Base-by-base conservation (phyloP, 257 asterid species). In the Solanum bulbocastanum region DNA sequence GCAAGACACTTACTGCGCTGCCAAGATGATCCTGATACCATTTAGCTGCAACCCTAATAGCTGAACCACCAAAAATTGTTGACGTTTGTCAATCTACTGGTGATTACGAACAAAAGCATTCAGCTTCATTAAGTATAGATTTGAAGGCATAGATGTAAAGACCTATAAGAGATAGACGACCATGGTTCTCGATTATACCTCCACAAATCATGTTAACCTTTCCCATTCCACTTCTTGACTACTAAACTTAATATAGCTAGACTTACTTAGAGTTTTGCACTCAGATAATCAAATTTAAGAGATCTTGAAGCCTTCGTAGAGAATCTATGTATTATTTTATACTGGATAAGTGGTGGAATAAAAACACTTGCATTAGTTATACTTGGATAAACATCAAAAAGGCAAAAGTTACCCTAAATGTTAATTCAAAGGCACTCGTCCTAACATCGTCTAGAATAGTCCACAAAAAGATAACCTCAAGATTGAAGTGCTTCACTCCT, bases 21-120 rank as follows among this genome's bases (percentile, higher is more conserved):
- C 98, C 95, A 25, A 97, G 98, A 92, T 97, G 99, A 91, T 91
- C 93, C 88, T 96, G 99, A 92, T 96, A 97, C 99, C 99, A 97
- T 68, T 92, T 96, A 79, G 98, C 90, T 60, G 99, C 99, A 87
- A 93, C 98, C 71, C 99, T 93, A 83, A 97, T 97, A 37, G 99
- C 99, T 97, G 96, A 87, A 92, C 30, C 37, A 49, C 83, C 84
- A 72, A 86, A 86, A 87, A 92, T 9, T 42, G 37, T 46, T 66
- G 12, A 35, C 74, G 69, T 35, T 73, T 73, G 33, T 56, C 66
- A 72, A 72, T 49, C 37, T 22, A 33, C 39, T 46, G 25, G 60
- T 52, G 56, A 15, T 72, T 79, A 79, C 27, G 36, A 86, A 22
- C 33, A 6, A 72, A 32, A 44, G 33, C 49, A 6, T 52, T 33